These are phyloP conservation scores for Colletotrichum lentis DNA, from an alignment of 2,329 filamentous ascomycete genomes.

Conservation along the genomic window DNA sequence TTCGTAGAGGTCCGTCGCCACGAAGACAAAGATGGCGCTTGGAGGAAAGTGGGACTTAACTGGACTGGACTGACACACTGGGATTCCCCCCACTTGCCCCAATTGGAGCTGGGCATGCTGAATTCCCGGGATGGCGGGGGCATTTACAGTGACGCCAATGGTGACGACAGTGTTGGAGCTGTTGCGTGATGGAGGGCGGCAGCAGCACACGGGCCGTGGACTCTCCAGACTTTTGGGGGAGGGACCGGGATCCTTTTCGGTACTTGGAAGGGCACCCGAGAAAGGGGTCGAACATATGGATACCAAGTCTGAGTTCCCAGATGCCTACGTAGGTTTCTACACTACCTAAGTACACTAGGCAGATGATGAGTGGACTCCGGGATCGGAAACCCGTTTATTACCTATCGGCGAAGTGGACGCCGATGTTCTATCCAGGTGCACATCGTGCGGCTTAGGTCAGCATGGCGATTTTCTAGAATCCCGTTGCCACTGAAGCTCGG, in stretches of 20 bases:
- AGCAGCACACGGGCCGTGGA: conserved; percentile 3
- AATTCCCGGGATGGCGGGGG: conserved; percentile 17
- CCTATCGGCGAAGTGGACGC: conserved; percentile 1
- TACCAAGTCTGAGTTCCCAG: not conserved
- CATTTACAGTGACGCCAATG: conserved; percentile 7
- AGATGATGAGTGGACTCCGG: not conserved
- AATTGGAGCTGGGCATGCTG: conserved; percentile 18
- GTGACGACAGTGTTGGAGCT: conserved; percentile 30
- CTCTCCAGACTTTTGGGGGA: not conserved
- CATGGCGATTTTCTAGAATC: conserved; percentile 13
- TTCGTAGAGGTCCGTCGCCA: not conserved
- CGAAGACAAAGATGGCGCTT: not conserved
- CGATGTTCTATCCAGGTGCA: conserved; percentile 34
- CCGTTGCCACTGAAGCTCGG: conserved; percentile 21
- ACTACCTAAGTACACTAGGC: no score
- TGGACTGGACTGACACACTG: not conserved
- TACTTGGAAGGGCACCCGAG: conserved; percentile 7
- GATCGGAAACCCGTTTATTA: conserved; percentile 16
- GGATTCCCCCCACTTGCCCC: conserved; percentile 11
- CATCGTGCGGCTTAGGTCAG: conserved; percentile 33
- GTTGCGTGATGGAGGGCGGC: conserved; percentile 22
- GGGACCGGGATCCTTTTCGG: not conserved
- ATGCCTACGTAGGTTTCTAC: not conserved
- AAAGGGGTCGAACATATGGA: not conserved
- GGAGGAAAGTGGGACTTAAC: not conserved